Base-by-base conservation (phyloP, 495 filamentous ascomycete genomes). In the Aspergillus nanangensis region DNA sequence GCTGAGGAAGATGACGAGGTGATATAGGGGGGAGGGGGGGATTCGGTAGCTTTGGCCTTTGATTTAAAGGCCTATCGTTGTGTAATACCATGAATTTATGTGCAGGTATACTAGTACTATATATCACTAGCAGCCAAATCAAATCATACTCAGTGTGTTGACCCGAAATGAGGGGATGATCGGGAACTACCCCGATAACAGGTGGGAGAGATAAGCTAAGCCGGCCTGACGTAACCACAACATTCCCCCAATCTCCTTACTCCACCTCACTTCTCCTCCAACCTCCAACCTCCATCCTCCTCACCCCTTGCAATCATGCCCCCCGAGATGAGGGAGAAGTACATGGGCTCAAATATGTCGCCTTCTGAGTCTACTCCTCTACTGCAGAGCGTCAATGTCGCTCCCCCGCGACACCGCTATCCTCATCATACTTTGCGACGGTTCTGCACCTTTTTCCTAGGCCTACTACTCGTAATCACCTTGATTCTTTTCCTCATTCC, bases 391-490 rank as follows among this genome's bases (percentile, higher is more conserved):
- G 65, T 70, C 38, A 44, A 57, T 42, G 61, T 67, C 47, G 67
- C 62, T 25, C 65, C 65, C 18, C 60, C 48, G 45, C 84, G 76
- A 27, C 77, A 72, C 49, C 80, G 83, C 36, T 89, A 90, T 56
- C 75, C 77, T 15, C 87, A 89, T 60, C 77, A 78, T 53, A 70
- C 73, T 13, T 52, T 90, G 24, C 84, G 87, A 44, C 82, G 81
- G 39, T 80, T 85, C 60, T 93, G 86, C 66, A 89, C 81, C 40
- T 71, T 84, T 39, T 71, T 76, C 13, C 66, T 91, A 9, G 58
- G 70, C 18, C 61, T 69, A 2, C 63, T 81, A 2, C 72, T 90
- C 3, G 47, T 86, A 14, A 62, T 79, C 39, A 63, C 83, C 34
- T 60, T 80, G 20, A 56, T 85, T 33, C 62, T 84, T n/a, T 82